Conservation (phyloP, 2,329 filamentous ascomycete species). For the Coniella lustricola region DNA sequence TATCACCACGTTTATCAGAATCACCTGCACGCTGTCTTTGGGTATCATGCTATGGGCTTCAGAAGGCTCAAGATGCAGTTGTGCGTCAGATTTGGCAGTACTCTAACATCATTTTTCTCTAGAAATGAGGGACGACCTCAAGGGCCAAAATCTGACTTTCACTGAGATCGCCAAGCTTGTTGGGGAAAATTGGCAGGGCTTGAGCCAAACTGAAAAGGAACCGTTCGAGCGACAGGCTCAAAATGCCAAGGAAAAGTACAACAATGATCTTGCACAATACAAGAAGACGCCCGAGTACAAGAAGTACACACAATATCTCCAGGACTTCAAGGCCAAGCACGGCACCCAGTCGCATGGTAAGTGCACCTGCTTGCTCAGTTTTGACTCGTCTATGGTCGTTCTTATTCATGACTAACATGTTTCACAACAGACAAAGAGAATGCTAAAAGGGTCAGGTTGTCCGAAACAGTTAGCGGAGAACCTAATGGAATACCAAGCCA, state of each 20-base stretch:
- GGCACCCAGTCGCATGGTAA: slow-evolving; percentile 48
- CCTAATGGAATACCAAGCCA: slow-evolving; percentile 37
- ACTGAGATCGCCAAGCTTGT: slow-evolving; percentile 79
- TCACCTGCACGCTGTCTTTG: background rate
- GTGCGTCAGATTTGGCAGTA: too few species aligned
- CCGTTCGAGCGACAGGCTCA: slow-evolving; percentile 66
- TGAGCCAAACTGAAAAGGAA: slow-evolving; percentile 61
- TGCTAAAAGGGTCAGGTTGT: slow-evolving; percentile 41
- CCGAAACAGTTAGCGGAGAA: slow-evolving; percentile 28
- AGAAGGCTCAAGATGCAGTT: background rate
- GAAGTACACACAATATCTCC: slow-evolving; percentile 64
- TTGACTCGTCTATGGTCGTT: background rate
- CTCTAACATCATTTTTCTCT: background rate
- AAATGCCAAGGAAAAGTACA: slow-evolving; percentile 69
- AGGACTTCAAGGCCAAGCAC: slow-evolving; percentile 72
- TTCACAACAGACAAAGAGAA: slow-evolving; percentile 36
- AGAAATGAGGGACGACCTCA: slow-evolving; percentile 73
- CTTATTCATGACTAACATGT: slow-evolving; percentile 6
- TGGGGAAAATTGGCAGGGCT: slow-evolving; percentile 73
- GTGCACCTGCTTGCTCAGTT: slow-evolving; percentile 14
- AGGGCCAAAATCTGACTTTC: slow-evolving; percentile 69
- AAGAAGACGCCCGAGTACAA: slow-evolving; percentile 68
- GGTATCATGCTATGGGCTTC: background rate
- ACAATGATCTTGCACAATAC: slow-evolving; percentile 64
- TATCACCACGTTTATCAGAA: slow-evolving; percentile 1